Evolutionary conservation across 495 filamentous ascomycete species (phyloP).

Genomic region (Penicillium tannophilum): DNA sequence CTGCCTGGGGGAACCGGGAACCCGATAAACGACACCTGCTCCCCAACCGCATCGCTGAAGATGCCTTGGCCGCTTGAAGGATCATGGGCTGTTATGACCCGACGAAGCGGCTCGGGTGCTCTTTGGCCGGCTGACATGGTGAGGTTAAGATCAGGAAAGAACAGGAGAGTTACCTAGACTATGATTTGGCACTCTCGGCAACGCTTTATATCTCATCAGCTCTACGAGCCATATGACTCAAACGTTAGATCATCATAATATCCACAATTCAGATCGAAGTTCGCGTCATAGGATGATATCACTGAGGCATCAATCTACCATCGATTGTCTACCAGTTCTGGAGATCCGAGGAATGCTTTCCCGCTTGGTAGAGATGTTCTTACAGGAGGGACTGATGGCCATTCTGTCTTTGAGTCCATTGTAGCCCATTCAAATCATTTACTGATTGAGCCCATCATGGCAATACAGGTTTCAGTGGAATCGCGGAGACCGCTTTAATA

Average conservation of each 20-base stretch:
- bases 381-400: too few relatives aligned
- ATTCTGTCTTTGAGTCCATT: too few relatives aligned
- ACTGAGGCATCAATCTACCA: background rate
- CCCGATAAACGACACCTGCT: slow-evolving; percentile 25
- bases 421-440: too few relatives aligned
- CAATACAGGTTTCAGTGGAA: too few relatives aligned
- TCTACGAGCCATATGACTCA: slow-evolving; percentile 19
- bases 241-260: slow-evolving; percentile 17
- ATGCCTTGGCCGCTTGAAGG: slow-evolving; percentile 19
- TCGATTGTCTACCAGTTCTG: background rate
- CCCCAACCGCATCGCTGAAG: slow-evolving; percentile 18
- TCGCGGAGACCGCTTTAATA: too few relatives aligned
- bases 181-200: slow-evolving; percentile 6
- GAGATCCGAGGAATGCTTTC: background rate
- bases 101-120: slow-evolving; percentile 20
- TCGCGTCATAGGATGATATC: slow-evolving; percentile 15
- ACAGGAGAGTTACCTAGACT: background rate
- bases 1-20: slow-evolving; percentile 25
- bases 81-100: slow-evolving; percentile 25
- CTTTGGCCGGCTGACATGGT: slow-evolving; percentile 20
- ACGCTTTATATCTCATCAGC: slow-evolving; percentile 20
- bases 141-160: slow-evolving; percentile 17
- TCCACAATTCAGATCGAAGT: slow-evolving; percentile 9
- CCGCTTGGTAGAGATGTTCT: background rate
- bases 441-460: too few relatives aligned